Conservation (phyloP, 495 filamentous ascomycete genomes). For the Penicillium macrosclerotiorum region DNA sequence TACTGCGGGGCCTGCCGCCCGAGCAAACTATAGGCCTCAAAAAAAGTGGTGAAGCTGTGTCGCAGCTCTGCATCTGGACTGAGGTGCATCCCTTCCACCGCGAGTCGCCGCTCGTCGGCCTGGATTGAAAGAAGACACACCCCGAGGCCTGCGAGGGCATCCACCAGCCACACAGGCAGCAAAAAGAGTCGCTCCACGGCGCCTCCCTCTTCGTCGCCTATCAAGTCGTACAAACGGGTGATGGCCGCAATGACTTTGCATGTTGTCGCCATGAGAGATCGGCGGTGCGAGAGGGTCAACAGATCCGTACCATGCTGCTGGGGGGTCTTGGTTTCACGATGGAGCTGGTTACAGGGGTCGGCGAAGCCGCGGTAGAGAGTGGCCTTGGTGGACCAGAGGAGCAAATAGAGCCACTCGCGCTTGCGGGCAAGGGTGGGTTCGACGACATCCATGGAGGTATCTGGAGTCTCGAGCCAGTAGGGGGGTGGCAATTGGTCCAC, state of each 20-base stretch:
- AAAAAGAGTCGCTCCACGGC: slow-evolving; percentile 9
- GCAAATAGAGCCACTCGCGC: slow-evolving; percentile 14
- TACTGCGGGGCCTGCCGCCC: slow-evolving; percentile 9
- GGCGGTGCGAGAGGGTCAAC: slow-evolving; percentile 16
- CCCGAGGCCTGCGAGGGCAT: slow-evolving; percentile 12
- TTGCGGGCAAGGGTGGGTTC: slow-evolving; percentile 9
- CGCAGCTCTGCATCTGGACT: slow-evolving; percentile 5
- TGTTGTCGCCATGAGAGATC: slow-evolving; percentile 12
- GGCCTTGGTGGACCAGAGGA: slow-evolving; percentile 10
- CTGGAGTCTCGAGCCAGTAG: slow-evolving; percentile 13
- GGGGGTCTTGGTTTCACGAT: not conserved
- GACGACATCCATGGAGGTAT: slow-evolving; percentile 11
- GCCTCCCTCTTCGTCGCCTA: slow-evolving; percentile 4
- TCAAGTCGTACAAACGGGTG: slow-evolving; percentile 8
- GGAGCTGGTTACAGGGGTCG: slow-evolving; percentile 18
- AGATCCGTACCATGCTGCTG: slow-evolving; percentile 7
- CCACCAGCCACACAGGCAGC: slow-evolving; percentile 9
- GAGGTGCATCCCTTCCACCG: slow-evolving; percentile 9
- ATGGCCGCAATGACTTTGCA: slow-evolving; percentile 13
- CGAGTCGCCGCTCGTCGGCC: slow-evolving; percentile 6
- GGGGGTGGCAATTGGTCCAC: slow-evolving; percentile 13
- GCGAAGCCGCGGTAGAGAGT: slow-evolving; percentile 16
- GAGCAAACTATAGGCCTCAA: slow-evolving; percentile 11
- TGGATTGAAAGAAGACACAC: slow-evolving; percentile 18
- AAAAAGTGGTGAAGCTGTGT: slow-evolving; percentile 5